Base-by-base conservation (phyloP, 371 early-diverging fungal genomes). In the Mucor sp. region DNA sequence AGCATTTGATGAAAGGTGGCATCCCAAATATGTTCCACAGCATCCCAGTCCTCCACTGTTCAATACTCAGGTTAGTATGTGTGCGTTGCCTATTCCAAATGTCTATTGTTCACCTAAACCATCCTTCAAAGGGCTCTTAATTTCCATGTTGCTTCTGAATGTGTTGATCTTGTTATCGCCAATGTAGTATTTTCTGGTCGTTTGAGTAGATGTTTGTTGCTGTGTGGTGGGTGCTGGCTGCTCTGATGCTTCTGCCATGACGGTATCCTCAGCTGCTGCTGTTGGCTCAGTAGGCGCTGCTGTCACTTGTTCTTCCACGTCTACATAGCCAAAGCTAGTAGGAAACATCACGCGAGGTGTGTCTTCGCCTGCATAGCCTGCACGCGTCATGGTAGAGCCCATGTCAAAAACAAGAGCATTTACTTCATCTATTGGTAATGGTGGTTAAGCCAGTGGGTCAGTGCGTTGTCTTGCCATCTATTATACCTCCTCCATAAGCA, bases 341-440 rank as follows among this genome's bases (percentile, higher is more conserved):
- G 97, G 94, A 66, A 95, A 92, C 60, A 95, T 91, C 5, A 88
- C 91, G 66, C 89, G 87, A 12, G 98, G 97, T 47, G 89, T 82
- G 74, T 98, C 97, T 70, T 97, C 97, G 59, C 98, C 98, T n/a
- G 97, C 95, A 80, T 94, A 96, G 53, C 98, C 98, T 27, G 94
- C 95, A 58, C 94, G 92, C 47, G 92, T 91, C 82, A 88, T 87
- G 37, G 89, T 83, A 63, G 93, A 86, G 23, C 99, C 99, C 37
- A 97, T 81, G 75, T 97, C 97, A 66, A 98, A 71, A 44, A 98
- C 97, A 50, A 97, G 74, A 11, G 96, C 96, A 53, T 92, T 89
- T 50, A 97, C 96, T 81, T 97, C 97, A 86, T 96, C 97, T 94
- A 74, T n/a, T 23, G 6, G n/a, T 6, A 3, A 7, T 19, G 1